Base-by-base conservation (phyloP, 495 filamentous ascomycete species). In the Arthonia radiata region DNA sequence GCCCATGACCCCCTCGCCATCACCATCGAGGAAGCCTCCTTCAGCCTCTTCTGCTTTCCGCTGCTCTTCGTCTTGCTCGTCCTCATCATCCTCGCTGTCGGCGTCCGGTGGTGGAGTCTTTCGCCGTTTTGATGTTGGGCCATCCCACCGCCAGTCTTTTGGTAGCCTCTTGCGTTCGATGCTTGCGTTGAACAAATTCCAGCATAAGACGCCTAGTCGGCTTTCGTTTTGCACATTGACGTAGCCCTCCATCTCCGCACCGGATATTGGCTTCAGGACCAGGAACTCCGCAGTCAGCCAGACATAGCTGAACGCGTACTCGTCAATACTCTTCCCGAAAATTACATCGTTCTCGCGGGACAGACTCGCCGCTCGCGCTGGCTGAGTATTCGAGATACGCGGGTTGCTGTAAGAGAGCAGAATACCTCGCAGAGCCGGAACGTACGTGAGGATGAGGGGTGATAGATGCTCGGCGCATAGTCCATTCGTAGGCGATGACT, bases 261-360 rank as follows among this genome's bases (percentile, higher is more conserved):
- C 64, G 32, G 53, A 59, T 36, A 52, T 43, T 1, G 75, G 76
- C 25, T 53, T 54, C 43, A 76, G 71, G 17, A 80, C 46, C 12
- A 78, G 44, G 47, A 81, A 76, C 11, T 71, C 70, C 0, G 70
- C 72, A 0, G 68, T 77, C 4, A 75, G 51, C 57, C 76, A 81
- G 17, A 72, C 52, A 39, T 62, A 75, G 24, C 56, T 55, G 12
- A 61, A 61, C 1, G 64, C 67, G 46, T 75, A 75, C 46, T 75
- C 71, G 44, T 73, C 59, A 17, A 67, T 53, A 2, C 54, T 52
- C 30, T 53, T 50, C 6, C 62, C 55, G 14, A 68, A 49, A 2
- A 64, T 57, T 14, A 43, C 52, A 34, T 52, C 41, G 6, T 48
- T 46, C 25, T 48, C 29, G 18, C 22, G 27, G 11, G 13, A 15